Base-by-base conservation (phyloP, 1,139 yeast genomes). In the Kodamaea suecica region DNA sequence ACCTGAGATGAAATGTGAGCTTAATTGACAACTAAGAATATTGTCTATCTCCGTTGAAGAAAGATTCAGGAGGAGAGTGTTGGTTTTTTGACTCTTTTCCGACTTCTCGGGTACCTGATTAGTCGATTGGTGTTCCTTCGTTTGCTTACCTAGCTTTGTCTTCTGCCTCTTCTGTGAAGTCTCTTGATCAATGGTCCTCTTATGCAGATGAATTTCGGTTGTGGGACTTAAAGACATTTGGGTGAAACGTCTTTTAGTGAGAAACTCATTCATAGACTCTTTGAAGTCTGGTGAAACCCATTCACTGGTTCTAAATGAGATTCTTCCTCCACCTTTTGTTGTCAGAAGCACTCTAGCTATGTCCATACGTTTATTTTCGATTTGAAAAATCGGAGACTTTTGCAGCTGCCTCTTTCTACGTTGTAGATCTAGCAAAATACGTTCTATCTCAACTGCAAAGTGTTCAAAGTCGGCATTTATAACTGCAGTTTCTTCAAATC, bases 21-120 rank as follows among this genome's bases (percentile, higher is more conserved):
- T 43, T 27, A 37, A 44, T 24, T 46, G 52, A 11, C 54, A 50
- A 36, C 50, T 47, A 36, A 59, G 41, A 4, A 61, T 52, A 3
- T 38, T 39, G 17, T 52, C 50, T 31, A 49, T 55, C 32, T 52
- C 28, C 7, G 15, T 12, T 5, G 28, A 25, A 13, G 17, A 12
- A 13, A 25, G 15, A 13, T 25, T 13, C 14, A 14, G 10, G 14
- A 25, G 28, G 5, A 25, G 17, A 19, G 6, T 19, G 17, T 10
- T 25, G 11, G 28, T 6, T 11, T 11, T 5, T 11, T n/a, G n/a
- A n/a, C n/a, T n/a, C n/a, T n/a, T n/a, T n/a, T n/a, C n/a, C n/a
- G n/a, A n/a, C n/a, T n/a, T n/a, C n/a, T n/a, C n/a, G n/a, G n/a
- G n/a, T n/a, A n/a, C n/a, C n/a, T n/a, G n/a, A n/a, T n/a, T n/a